Evolutionary conservation across 768 basidiomycete genomes (phyloP), one percentile per base, ranked within the genome.

Genomic region (Tricholoma terreum): DNA sequence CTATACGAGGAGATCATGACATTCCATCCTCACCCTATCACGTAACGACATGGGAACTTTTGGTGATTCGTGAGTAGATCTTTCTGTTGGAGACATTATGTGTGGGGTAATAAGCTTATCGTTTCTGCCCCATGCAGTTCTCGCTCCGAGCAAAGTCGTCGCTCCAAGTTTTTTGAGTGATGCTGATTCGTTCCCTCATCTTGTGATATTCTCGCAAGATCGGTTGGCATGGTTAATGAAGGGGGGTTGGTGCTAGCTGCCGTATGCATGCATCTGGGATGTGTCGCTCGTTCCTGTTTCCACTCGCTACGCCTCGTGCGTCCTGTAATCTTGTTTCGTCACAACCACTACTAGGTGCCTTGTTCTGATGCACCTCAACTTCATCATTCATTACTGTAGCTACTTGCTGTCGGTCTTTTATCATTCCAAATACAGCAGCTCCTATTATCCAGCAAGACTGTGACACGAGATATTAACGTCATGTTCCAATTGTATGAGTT

Each of bases 1-100:
- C 77, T 96, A 21, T 98, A 92, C 72, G 91, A 95, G 57, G 96
- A 98, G 75, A 95, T 98, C 75, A 87, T 93, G 83, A 80, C 85
- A 30, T 98, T 96, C 84, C 78, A 83, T 57, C 87, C 91, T 1
- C 75, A 78, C 11, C 80, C 82, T 51, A 83, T 85, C 67, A 77
- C 77, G 74, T 27, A 27, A 27, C 24, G 19, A 21, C 46, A 31
- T 49, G 19, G 46, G 46, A 17, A 49, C 40, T 17, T 40, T 17
- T n/a, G 22, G 15, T 48, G 46, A 48, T 48, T 24, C 27, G 24
- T 14, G 46, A 30, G 7, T 40, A 7, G 8, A 17, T 40, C 38
- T 1, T 7, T 17, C 36, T 17, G n/a, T 6, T n/a, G 15, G 38
- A 17, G 9, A 17, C 38, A 40, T 17, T 40, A 40, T 17, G 17